phyloP scores from a whole-genome alignment of 1,284 basidiomycete genomes.

The Tilletia horrida region DNA sequence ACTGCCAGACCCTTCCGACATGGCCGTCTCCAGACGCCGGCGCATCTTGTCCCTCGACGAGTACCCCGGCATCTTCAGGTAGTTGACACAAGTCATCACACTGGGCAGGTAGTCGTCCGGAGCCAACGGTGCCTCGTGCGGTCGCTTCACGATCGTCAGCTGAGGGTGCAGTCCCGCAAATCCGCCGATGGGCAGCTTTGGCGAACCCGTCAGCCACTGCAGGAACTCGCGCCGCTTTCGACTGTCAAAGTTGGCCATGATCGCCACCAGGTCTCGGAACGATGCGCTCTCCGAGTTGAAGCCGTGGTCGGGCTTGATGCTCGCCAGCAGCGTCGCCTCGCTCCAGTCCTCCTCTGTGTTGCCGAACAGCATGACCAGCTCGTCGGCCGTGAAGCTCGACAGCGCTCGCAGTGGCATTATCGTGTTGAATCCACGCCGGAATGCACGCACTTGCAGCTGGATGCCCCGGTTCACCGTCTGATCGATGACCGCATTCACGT shows the following conservation, averaged over 20 bases:
- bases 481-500: slow-evolving; percentile 65
- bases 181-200: slow-evolving; percentile 70
- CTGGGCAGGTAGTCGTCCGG: slow-evolving; percentile 94
- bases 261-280: slow-evolving; percentile 78
- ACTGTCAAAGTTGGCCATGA: slow-evolving; percentile 77
- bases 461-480: slow-evolving; percentile 53
- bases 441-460: slow-evolving; percentile 44
- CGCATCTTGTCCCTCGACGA: slow-evolving; percentile 46
- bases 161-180: slow-evolving; percentile 92
- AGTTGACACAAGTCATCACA: slow-evolving; percentile 97
- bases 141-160: slow-evolving; percentile 94
- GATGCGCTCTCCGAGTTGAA: slow-evolving; percentile 90
- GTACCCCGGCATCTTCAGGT: slow-evolving; percentile 53
- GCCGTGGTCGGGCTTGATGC: slow-evolving; percentile 95
- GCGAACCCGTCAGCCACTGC: slow-evolving; percentile 93
- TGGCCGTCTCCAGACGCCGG: slow-evolving; percentile 42
- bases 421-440: slow-evolving; percentile 60
- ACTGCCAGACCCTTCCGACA: slow-evolving; percentile 48
- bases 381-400: slow-evolving; percentile 86
- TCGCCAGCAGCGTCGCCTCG: slow-evolving; percentile 73
- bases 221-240: slow-evolving; percentile 78
- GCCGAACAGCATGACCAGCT: slow-evolving; percentile 87
- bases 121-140: slow-evolving; percentile 71
- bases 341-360: slow-evolving; percentile 73
- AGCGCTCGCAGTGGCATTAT: slow-evolving; percentile 90